A percentile compares a stretch with the other conserved stretches of the same genome.
Conservation (phyloP, 352 stramenopile genomes). For the Phytophthora litchii region DNA sequence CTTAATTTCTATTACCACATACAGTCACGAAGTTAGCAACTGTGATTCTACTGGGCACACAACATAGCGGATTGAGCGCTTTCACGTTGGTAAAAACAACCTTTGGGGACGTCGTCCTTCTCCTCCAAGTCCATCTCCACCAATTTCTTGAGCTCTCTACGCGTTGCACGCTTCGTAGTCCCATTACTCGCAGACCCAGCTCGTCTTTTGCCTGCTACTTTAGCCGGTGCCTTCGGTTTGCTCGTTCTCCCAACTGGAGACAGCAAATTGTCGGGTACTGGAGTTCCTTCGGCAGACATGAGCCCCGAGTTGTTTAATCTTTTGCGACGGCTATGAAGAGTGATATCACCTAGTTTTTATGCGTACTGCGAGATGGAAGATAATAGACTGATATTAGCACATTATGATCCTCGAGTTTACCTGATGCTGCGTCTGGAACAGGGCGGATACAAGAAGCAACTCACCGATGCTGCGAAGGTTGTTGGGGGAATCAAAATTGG, state of each 20-base stretch:
- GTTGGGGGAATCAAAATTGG: constrained; percentile 15
- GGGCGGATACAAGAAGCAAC: constrained; percentile 3
- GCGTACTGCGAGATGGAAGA: neutral
- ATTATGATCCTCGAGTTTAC: neutral
- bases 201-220: constrained; percentile 52
- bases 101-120: constrained; percentile 54
- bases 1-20: constrained; percentile 20
- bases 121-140: constrained; percentile 80
- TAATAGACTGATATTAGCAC: neutral
- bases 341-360: constrained; percentile 1
- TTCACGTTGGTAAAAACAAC: constrained; percentile 22
- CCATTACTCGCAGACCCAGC: constrained; percentile 26
- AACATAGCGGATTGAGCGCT: neutral
- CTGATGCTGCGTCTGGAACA: neutral
- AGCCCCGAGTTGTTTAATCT: neutral
- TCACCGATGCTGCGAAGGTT: constrained; percentile 14
- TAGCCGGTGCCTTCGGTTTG: constrained; percentile 51
- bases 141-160: constrained; percentile 80
- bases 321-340: constrained; percentile 2
- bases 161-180: constrained; percentile 60
- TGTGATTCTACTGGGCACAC: neutral
- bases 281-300: constrained; percentile 45
- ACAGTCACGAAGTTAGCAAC: neutral
- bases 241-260: constrained; percentile 42
- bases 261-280: constrained; percentile 30